Evolutionary conservation across 352 stramenopile species (phyloP), one percentile per base, ranked within the genome.

Genomic region (Globisporangium nodosum): DNA sequence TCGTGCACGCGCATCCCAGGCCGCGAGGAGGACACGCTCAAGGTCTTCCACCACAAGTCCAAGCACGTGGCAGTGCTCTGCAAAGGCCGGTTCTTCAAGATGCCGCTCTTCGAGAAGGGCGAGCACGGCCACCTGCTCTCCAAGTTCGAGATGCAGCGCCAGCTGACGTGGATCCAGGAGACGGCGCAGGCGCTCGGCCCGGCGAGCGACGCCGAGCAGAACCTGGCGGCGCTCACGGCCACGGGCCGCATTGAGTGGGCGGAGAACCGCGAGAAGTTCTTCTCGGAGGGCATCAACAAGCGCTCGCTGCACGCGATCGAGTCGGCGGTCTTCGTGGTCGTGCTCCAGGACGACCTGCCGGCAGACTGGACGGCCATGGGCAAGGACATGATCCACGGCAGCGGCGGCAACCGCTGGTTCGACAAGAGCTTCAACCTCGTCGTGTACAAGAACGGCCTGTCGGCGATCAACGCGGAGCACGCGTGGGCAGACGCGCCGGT

Each of bases 391-490:
- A 92, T 96, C 52, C 85, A 94, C 64, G 85, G 88, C 58, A 88
- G 49, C 51, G 94, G 94, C 40, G 75, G 78, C 53, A 98, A 98
- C 82, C 90, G 96, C 47, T 99, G 92, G 90, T 99, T 98, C 63
- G 97, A 99, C 74, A 99, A 99, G 76, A 96, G 85, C 6, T 94
- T 99, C 59, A 96, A 98, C 69, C 54, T 99, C 4, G 84, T 99
- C 37, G 84, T 97, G 35, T 98, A 96, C 63, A 87, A 88, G 42
- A 99, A 99, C 74, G 96, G 92, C 20, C 92, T 98, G 33, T 82
- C 81, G 50, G 96, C 94, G 18, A 84, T 98, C 61, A 88, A 97
- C 52, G 94, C 90, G 1, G 96, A 99, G 70, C 96, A 99, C 69
- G 85, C 92, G 18, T 97, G 89, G 89, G 89, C 89, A 3, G 89